Conservation (phyloP, 345 rosid species). For the Eucalyptus decipiens region DNA sequence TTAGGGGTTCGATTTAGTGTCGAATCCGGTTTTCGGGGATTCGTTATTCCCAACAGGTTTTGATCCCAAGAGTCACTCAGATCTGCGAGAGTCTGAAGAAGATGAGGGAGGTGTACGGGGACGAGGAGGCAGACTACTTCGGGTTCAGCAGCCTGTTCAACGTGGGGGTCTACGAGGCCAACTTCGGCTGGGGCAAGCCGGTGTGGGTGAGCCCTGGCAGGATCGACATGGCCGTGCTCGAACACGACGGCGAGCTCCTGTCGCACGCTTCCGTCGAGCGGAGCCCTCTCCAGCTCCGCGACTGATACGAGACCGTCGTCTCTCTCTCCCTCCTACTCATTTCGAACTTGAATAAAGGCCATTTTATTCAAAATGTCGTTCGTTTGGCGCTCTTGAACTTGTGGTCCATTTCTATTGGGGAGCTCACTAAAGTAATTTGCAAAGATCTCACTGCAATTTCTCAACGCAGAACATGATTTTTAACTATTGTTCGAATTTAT, state of each 20-base stretch:
- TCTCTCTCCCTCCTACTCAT: background rate
- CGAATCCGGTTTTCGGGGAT: too few relatives aligned
- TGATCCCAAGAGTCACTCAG: background rate
- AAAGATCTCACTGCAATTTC: background rate
- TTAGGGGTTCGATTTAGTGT: too few relatives aligned
- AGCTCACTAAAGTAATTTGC: background rate
- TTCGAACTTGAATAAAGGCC: background rate
- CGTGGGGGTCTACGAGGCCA: slow-evolving; percentile 5
- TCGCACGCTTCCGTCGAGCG: background rate
- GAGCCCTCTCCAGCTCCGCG: background rate
- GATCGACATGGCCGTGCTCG: background rate
- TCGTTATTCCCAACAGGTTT: too few relatives aligned
- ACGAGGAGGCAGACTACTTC: background rate
- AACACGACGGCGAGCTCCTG: background rate
- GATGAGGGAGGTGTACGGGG: background rate
- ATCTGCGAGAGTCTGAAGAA: background rate
- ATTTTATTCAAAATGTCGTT: background rate
- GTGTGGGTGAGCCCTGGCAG: background rate
- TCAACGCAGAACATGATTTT: background rate
- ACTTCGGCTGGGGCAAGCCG: slow-evolving; percentile 22
- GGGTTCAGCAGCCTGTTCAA: slow-evolving; percentile 8
- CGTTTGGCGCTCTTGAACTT: background rate
- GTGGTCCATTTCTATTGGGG: background rate
- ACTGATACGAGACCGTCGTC: background rate
- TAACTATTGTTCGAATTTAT: background rate